Base-by-base conservation (phyloP, 139 green algal species). In the Zygnema cylindricum region DNA sequence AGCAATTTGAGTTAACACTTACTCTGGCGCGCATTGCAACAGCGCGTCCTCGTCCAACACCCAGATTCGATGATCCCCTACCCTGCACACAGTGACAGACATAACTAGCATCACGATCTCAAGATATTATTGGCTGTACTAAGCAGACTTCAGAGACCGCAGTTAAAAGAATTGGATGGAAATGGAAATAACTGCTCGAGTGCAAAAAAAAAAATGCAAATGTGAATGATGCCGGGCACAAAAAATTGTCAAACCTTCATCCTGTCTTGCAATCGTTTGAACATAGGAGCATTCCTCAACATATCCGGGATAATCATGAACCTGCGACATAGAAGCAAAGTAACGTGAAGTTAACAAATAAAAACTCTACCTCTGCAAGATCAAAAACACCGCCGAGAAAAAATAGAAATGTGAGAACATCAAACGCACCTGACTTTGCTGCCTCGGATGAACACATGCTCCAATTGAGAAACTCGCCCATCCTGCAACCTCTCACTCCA, bases 271-370 rank as follows among this genome's bases (percentile, higher is more conserved):
- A 98, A 98, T 1, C 97, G 93, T 92, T 99, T 99, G 93, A 99
- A 99, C 96, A 99, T 99, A 21, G 98, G 98, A 0, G 98, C 96
- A 87, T 99, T 99, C 85, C 98, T 99, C n/a, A 99, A 93, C 97
- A 99, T 99, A 87, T 99, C 98, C 35, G 98, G 98, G 32, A 99
- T 95, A 41, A 99, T 96, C 3, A 99, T 89, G 81, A 98, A 97
- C 2, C 97, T 92, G 92, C 0, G 11, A 54, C 71, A 79, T n/a
- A 79, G 71, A 3, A 79, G 21, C 3, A 43, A 3, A 43, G 3
- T 16, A 54, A 79, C 7, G 21, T 3, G 3, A 7, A 79, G 11
- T 79, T 3, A 3, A 25, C 7, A 16, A 41, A 16, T 11, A 7
- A 16, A 7, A 79, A 40, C 7, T 16, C 7, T 43, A 16, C 71